A percentile compares a stretch with the other conserved stretches of the same genome.
Evolutionary conservation across 2,329 filamentous ascomycete species (phyloP).

Genomic region (Arthrinium phaeospermum): DNA sequence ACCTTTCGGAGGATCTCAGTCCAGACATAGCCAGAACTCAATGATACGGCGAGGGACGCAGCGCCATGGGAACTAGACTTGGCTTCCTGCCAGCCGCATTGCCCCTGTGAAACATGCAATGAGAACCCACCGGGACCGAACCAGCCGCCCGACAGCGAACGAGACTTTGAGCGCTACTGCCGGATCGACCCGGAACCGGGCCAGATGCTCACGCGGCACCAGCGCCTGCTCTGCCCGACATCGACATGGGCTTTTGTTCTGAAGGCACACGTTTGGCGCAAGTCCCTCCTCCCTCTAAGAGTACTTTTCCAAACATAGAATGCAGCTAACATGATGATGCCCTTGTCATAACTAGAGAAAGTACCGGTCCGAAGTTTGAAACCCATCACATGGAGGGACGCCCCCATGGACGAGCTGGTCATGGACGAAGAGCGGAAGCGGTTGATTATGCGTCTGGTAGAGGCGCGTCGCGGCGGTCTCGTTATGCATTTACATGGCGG

Average conservation of each 20-base stretch:
- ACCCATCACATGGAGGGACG: neutral
- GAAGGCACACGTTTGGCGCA: neutral
- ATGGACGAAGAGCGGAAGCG: neutral
- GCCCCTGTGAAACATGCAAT: neutral
- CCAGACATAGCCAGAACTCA: too few relatives aligned
- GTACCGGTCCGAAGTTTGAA: neutral
- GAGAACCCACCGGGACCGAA: neutral
- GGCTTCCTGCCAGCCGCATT: neutral
- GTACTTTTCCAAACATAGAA: too few relatives aligned
- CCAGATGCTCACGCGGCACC: neutral
- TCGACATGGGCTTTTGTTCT: neutral
- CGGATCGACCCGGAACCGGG: neutral
- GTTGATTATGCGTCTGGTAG: neutral
- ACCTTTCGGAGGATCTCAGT: too few relatives aligned
- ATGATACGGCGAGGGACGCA: too few relatives aligned
- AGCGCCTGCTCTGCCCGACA: neutral
- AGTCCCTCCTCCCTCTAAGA: neutral
- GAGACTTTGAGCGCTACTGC: neutral
- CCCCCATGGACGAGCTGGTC: neutral
- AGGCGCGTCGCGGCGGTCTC: neutral
- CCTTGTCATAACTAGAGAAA: neutral
- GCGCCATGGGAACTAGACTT: neutral
- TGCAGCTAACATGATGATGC: neutral
- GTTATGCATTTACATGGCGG: neutral
- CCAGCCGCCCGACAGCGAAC: neutral